Conservation (phyloP, 116 monocot species). For the Iris pallida region DNA sequence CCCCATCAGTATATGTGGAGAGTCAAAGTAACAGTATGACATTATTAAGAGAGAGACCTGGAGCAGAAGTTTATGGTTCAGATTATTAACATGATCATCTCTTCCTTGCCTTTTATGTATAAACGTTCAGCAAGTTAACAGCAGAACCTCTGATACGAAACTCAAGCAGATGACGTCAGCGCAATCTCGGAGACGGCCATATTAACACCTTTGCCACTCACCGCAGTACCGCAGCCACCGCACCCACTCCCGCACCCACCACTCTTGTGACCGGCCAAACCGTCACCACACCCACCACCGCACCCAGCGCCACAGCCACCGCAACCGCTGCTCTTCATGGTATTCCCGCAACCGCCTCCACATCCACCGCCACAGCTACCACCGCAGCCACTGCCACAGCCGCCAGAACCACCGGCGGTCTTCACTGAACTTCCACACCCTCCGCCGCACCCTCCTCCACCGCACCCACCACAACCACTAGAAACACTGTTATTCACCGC, state of each 20-base stretch:
- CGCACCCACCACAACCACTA: conserved; percentile 15
- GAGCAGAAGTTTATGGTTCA: no score
- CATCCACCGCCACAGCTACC: conserved; percentile 29
- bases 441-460: conserved; percentile 36
- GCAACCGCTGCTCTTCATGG: neutral
- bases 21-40: no score
- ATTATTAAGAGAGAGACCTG: no score
- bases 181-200: no score
- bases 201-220: neutral
- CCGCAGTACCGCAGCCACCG: neutral
- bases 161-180: no score
- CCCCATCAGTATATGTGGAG: no score
- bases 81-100: no score
- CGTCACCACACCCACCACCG: conserved; percentile 13
- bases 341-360: conserved; percentile 25
- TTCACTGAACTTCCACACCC: conserved; percentile 13
- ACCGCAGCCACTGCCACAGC: conserved; percentile 32
- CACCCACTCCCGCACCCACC: neutral
- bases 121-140: no score
- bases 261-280: neutral
- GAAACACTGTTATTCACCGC: neutral
- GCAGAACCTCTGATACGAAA: no score
- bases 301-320: neutral
- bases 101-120: no score
- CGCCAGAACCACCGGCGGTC: neutral